Base-by-base conservation (phyloP, 2,329 filamentous ascomycete genomes). In the Clonostachys chloroleuca region DNA sequence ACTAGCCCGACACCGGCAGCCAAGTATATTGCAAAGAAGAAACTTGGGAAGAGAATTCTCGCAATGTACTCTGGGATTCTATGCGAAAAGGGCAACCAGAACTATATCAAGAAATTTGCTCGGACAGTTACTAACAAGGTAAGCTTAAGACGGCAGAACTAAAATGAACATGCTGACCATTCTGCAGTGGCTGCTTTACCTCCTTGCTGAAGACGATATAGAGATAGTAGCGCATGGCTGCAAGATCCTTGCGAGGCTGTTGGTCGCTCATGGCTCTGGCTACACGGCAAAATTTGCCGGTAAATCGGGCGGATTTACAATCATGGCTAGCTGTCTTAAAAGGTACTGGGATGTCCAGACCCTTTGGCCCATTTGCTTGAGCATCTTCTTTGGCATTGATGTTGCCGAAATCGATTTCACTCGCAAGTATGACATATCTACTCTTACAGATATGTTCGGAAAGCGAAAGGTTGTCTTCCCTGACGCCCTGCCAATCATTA, bases 111-210 rank as follows among this genome's bases (percentile, higher is more conserved):
- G 59, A 94, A 91, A 57, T 97, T 99, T 72, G 89, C 91, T 6
- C 88, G 87, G 59, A 95, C 92, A 2, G 92, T 99, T 9, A 96
- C 92, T 18, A 96, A 95, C 56, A 96, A 96, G 78, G 88, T 90
- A 72, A 59, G 60, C 24, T 30, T 2, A 30, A 13, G 20, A 14
- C 14, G 14, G n/a, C 9, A 14, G 1, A 13, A n/a, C 10, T 37
- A n/a, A 13, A 6, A 36, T 17, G 14, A 13, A 18, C 42, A 16
- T 35, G 34, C 53, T 61, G 47, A 64, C 47, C 16, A 17, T 8
- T 20, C 24, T 6, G 20, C 4, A 92, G 86, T 96, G 92, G 92
- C 78, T 96, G 13, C 72, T 99, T 13, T 95, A 96, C 64, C 79
- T 99, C 13, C 77, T 97, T 44, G 89, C 89, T 8, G 92, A 96